phyloP scores from a whole-genome alignment of 495 filamentous ascomycete species.

The Neurospora sp. region DNA sequence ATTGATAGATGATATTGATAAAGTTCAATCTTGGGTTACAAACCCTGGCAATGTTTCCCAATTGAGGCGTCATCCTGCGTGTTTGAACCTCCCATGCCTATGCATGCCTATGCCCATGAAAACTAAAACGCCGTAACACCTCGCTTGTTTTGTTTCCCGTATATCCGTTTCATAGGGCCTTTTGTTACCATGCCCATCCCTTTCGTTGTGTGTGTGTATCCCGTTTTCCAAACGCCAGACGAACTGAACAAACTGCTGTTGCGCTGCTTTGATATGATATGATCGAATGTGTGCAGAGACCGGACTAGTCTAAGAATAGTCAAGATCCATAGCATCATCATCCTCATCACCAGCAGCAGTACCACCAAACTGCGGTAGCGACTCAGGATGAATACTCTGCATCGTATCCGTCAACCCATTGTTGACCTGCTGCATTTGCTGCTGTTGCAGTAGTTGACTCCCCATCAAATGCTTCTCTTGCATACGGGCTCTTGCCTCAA shows the following conservation, averaged over 20 bases:
- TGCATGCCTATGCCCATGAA: neutral
- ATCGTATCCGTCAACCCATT: neutral
- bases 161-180: neutral
- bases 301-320: conserved; percentile 20
- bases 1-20: neutral
- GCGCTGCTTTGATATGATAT: neutral
- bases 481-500: conserved; percentile 65
- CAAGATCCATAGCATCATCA: conserved; percentile 65
- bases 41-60: neutral
- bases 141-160: neutral
- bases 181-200: neutral
- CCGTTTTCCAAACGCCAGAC: neutral
- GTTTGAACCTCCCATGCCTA: neutral
- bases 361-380: neutral
- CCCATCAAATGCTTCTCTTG: conserved; percentile 34
- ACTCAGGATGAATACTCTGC: neutral
- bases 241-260: neutral
- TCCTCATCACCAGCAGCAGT: conserved; percentile 23
- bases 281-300: neutral
- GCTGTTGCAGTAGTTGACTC: neutral
- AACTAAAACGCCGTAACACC: neutral
- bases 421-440: neutral
- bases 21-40: neutral
- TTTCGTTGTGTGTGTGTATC: neutral
- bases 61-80: neutral